A percentile compares a stretch with the other conserved stretches of the same genome.
Conservation (phyloP, 305 asterid genomes). For the Salvia sclarea region DNA sequence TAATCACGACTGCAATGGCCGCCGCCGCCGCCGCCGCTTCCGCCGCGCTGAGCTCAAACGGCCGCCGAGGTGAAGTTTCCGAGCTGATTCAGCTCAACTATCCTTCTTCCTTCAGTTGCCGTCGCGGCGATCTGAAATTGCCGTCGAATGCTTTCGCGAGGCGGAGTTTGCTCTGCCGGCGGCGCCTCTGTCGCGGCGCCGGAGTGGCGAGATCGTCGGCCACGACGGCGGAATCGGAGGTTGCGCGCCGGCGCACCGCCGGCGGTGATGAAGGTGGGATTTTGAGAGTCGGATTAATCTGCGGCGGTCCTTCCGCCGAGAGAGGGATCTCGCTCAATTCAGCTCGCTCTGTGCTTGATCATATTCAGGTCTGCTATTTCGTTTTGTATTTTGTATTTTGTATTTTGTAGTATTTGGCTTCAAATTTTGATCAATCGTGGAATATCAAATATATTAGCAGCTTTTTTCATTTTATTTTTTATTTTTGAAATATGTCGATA, state of each 20-base stretch:
- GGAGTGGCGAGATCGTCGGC: slow-evolving; percentile 37
- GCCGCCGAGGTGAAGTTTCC: slow-evolving; percentile 6
- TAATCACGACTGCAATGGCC: slow-evolving; percentile 33
- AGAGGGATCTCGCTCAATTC: slow-evolving; percentile 86
- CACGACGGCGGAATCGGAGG: slow-evolving; percentile 38
- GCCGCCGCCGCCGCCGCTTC: slow-evolving; percentile 33
- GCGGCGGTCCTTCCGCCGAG: slow-evolving; percentile 96
- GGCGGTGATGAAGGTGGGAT: slow-evolving; percentile 45
- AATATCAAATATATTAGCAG: neutral
- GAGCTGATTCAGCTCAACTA: slow-evolving; percentile 16
- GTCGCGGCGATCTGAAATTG: neutral
- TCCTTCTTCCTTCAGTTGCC: slow-evolving; percentile 17
- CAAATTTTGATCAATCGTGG: neutral
- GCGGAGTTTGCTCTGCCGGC: slow-evolving; percentile 25
- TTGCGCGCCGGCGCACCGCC: slow-evolving; percentile 29
- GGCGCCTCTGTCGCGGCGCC: slow-evolving; percentile 29
- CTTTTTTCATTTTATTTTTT: neutral
- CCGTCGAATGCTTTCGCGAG: slow-evolving; percentile 22
- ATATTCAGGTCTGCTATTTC: slow-evolving; percentile 55
- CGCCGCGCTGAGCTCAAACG: slow-evolving; percentile 19
- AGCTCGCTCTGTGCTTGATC: slow-evolving; percentile 87
- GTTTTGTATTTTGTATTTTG: neutral
- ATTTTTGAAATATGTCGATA: neutral
- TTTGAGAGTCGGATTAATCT: slow-evolving; percentile 67
- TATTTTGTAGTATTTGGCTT: too few relatives aligned